Conservation (phyloP, 2,329 filamentous ascomycete genomes). For the Fusarium kyushuense region DNA sequence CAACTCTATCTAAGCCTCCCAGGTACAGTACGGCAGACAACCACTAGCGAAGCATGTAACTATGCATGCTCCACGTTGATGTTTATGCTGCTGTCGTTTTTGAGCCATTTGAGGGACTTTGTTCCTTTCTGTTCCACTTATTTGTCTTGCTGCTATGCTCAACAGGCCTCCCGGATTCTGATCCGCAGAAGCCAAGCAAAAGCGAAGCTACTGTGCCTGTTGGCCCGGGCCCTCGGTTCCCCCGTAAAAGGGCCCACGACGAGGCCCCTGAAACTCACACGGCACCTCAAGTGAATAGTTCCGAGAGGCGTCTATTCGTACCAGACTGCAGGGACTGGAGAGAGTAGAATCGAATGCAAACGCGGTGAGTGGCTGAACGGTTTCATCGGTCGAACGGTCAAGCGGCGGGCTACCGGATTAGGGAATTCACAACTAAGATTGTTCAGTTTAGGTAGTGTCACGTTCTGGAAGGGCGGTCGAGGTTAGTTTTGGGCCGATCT, state of each 20-base stretch:
- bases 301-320: constrained; percentile 13
- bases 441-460: constrained; percentile 4
- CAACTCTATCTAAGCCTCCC: constrained; percentile 29
- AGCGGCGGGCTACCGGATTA: constrained; percentile 35
- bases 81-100: background rate
- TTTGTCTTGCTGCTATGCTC: background rate
- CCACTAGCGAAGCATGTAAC: background rate
- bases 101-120: constrained; percentile 39
- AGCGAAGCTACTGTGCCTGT: constrained; percentile 5
- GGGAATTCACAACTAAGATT: constrained; percentile 20
- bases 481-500: constrained; percentile 26
- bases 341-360: background rate
- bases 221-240: constrained; percentile 32
- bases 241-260: constrained; percentile 28
- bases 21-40: constrained; percentile 10
- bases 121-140: constrained; percentile 13
- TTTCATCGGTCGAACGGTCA: constrained; percentile 21
- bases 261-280: constrained; percentile 26
- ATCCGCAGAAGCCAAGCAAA: constrained; percentile 13
- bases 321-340: background rate
- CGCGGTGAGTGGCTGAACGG: constrained; percentile 22
- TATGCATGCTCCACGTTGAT: constrained; percentile 22
- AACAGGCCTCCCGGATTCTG: constrained; percentile 14
- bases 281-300: constrained; percentile 4
- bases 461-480: constrained; percentile 42